phyloP scores from a whole-genome alignment of 192 early-diverging fungal genomes.

The Mortierella alpina region DNA sequence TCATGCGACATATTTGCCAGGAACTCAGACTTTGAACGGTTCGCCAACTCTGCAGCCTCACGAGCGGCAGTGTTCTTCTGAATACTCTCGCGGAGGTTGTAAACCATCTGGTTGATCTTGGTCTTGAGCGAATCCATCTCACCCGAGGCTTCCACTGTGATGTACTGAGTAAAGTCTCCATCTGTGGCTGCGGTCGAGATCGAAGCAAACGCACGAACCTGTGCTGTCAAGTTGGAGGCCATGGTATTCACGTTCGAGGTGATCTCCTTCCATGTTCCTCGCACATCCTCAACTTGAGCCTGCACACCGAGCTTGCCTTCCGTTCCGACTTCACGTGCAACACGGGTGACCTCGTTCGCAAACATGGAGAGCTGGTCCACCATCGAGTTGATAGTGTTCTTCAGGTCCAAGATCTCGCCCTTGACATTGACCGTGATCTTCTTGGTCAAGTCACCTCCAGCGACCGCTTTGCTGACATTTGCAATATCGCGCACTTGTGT shows the following conservation, averaged over 20 bases:
- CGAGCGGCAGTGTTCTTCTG: slow-evolving; percentile 82
- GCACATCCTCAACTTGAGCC: slow-evolving; percentile 77
- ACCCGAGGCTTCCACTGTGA: slow-evolving; percentile 82
- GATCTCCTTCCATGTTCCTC: slow-evolving; percentile 82
- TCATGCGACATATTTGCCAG: slow-evolving; percentile 74
- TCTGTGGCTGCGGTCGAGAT: slow-evolving; percentile 80
- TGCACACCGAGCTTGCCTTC: slow-evolving; percentile 86
- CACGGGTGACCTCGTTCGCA: slow-evolving; percentile 76
- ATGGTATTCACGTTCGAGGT: slow-evolving; percentile 83
- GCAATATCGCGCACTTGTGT: slow-evolving; percentile 75
- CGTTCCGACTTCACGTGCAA: slow-evolving; percentile 79
- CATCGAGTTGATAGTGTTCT: slow-evolving; percentile 78
- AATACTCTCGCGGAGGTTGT: slow-evolving; percentile 79
- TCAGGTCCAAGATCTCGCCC: slow-evolving; percentile 78
- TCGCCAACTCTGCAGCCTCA: slow-evolving; percentile 86
- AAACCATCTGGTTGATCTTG: slow-evolving; percentile 89
- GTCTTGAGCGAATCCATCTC: slow-evolving; percentile 88
- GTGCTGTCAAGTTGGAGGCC: slow-evolving; percentile 79
- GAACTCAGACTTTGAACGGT: slow-evolving; percentile 81
- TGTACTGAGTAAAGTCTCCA: slow-evolving; percentile 77
- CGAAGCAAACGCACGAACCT: slow-evolving; percentile 85
- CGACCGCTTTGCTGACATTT: slow-evolving; percentile 66
- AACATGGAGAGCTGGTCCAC: slow-evolving; percentile 68
- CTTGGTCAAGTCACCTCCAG: slow-evolving; percentile 66
- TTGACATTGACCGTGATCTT: slow-evolving; percentile 68